Conservation (phyloP, 1,284 basidiomycete species). For the Heterobasidion irregulare region DNA sequence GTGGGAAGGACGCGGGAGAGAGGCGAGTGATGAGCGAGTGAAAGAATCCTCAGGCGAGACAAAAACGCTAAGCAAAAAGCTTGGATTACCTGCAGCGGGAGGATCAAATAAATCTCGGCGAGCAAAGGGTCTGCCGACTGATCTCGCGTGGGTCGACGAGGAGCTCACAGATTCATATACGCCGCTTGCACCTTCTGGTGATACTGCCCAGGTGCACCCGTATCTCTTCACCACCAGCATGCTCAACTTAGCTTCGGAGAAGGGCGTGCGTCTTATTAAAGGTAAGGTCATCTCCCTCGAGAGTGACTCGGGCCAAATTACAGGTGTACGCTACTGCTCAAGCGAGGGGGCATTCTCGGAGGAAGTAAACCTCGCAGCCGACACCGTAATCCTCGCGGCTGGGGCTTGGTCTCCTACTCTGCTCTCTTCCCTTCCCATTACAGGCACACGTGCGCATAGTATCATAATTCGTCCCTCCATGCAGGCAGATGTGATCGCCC, state of each 20-base stretch:
- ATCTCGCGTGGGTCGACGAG: conserved; percentile 56
- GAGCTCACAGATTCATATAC: conserved; percentile 51
- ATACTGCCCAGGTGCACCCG: conserved; percentile 79
- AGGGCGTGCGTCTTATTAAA: conserved; percentile 36
- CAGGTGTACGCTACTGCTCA: conserved; percentile 43
- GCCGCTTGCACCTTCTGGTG: conserved; percentile 48
- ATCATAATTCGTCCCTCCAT: conserved; percentile 36
- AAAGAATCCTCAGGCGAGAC: conserved; percentile 18
- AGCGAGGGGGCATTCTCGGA: conserved; percentile 17
- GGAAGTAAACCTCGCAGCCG: conserved; percentile 35
- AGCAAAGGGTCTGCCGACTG: conserved; percentile 42
- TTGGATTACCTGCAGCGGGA: conserved; percentile 30
- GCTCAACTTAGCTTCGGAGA: conserved; percentile 55
- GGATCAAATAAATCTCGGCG: conserved; percentile 15
- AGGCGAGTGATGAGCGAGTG: conserved; percentile 7
- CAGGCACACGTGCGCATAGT: conserved; percentile 58
- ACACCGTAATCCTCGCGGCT: conserved; percentile 67
- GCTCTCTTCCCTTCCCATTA: conserved; percentile 42
- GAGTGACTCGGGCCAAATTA: conserved; percentile 32
- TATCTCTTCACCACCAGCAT: conserved; percentile 75
- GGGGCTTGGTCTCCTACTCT: conserved; percentile 82
- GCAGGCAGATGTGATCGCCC: conserved; percentile 17
- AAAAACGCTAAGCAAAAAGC: conserved; percentile 48
- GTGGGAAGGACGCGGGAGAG: conserved; percentile 56
- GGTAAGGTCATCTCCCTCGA: conserved; percentile 36